phyloP scores from a whole-genome alignment of 176 grass and related monocot genomes.

The Paspalum vaginatum region DNA sequence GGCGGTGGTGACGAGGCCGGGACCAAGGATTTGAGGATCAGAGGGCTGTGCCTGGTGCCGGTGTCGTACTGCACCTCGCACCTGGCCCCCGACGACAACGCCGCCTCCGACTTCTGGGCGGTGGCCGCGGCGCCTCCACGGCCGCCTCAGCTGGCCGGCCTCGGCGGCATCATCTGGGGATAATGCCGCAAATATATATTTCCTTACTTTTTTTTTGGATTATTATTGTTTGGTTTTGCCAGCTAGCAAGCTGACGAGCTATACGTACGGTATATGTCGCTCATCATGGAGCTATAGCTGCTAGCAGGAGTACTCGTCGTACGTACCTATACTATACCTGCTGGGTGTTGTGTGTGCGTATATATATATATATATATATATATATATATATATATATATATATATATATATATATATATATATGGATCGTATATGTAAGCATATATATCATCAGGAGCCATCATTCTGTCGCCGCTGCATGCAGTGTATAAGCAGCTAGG shows the following conservation, averaged over 20 bases:
- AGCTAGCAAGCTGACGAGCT: no score
- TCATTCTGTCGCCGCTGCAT: constrained; percentile 54
- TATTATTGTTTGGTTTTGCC: no score
- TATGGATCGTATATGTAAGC: not conserved
- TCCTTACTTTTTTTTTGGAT: no score
- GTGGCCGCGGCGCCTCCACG: constrained; percentile 13
- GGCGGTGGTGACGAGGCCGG: not conserved
- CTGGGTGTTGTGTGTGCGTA: no score
- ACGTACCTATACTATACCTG: no score
- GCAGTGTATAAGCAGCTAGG: constrained; percentile 49
- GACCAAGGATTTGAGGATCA: constrained; percentile 50
- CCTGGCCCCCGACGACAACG: constrained; percentile 39
- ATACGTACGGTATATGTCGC: no score
- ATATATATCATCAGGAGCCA: constrained; percentile 78
- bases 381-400: not conserved
- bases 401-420: not conserved
- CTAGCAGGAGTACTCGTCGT: no score
- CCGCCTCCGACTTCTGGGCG: constrained; percentile 59
- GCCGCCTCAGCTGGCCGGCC: not conserved
- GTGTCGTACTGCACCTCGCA: constrained; percentile 67
- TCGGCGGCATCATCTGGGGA: constrained; percentile 37
- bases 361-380: not conserved
- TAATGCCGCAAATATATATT: constrained; percentile 17
- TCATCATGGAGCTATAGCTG: no score
- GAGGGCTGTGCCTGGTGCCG: constrained; percentile 79